A percentile compares a stretch with the other conserved stretches of the same genome.
phyloP scores from a whole-genome alignment of 2,329 filamentous ascomycete species.

The Ceratocystis ficicola region DNA sequence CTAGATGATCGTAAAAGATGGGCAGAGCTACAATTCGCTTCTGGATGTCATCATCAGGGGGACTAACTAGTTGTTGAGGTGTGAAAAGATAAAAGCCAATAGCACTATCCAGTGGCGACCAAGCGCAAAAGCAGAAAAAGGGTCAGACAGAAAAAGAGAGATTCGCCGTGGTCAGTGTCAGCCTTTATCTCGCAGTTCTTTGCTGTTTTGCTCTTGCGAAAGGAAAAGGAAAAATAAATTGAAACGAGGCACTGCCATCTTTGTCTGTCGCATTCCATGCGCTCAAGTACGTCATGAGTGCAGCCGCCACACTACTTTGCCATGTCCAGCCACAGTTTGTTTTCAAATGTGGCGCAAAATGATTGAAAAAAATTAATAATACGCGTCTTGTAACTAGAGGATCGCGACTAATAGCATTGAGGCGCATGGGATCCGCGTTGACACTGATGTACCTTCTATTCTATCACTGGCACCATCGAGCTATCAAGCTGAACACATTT shows the following conservation, averaged over 20 bases:
- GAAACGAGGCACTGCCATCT: background rate
- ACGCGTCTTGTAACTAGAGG: background rate
- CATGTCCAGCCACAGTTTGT: background rate
- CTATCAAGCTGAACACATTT: too few relatives aligned
- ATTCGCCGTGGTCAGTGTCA: too few relatives aligned
- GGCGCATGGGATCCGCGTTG: background rate
- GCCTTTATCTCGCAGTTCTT: background rate
- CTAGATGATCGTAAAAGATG: background rate
- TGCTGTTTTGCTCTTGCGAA: background rate
- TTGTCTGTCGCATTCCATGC: background rate
- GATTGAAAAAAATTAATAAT: background rate
- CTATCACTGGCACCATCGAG: too few relatives aligned
- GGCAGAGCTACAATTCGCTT: background rate
- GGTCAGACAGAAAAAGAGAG: background rate
- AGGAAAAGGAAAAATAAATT: background rate
- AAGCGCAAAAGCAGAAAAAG: background rate
- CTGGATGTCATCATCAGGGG: background rate
- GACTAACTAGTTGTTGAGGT: background rate
- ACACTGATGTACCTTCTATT: background rate
- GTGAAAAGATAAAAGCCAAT: background rate
- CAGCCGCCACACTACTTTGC: background rate
- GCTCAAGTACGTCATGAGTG: slow-evolving; percentile 9
- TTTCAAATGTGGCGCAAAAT: background rate
- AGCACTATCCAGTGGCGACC: background rate
- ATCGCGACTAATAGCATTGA: slow-evolving; percentile 5